Evolutionary conservation across 2,329 filamentous ascomycete genomes (phyloP), one percentile per base, ranked within the genome.

Genomic region (Stromatinia cepivora): DNA sequence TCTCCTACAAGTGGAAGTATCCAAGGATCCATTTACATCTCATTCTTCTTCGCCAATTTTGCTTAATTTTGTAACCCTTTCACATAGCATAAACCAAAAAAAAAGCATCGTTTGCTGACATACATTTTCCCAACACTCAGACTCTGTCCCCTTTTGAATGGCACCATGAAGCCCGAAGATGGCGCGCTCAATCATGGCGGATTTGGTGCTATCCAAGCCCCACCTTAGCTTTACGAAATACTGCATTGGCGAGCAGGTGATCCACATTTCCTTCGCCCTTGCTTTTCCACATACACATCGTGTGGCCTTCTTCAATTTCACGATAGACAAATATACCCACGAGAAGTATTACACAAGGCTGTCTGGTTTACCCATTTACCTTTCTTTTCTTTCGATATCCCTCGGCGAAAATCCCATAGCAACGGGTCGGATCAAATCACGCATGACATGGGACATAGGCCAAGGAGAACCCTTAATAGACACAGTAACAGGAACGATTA

Each of bases 61-160:
- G 10, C 56, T 67, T 48, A 7, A n/a, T 25, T 39, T 53, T 67
- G n/a, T 42, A 54, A 6, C 22, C 22, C 10, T 50, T 67, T 50
- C 34, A 20, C 31, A 39, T 42, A 4, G 9, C 31, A 45, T 6
- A 28, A 31, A 45, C 28, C 39, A 4, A 64, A n/a, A 10, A 34
- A 45, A 52, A 25, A 56, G 36, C 28, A 54, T 46, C 42, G 25
- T 64, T 64, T 69, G 66, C 66, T 69, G 50, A 69, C 66, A 69
- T 46, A 54, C 11, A 53, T 39, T 10, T 64, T 31, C n/a, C 22
- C 5, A 64, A 25, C 58, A 34, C 28, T 78, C 85, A 93, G 90
- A 79, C 86, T 94, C 76, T 96, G 92, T 79, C 92, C 92, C 61
- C 84, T 95, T 79, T 89, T 96, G 72, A 96, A 96, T 78, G 92